Evolutionary conservation across 257 asterid genomes (phyloP).

Genomic region (Plantago ovata): DNA sequence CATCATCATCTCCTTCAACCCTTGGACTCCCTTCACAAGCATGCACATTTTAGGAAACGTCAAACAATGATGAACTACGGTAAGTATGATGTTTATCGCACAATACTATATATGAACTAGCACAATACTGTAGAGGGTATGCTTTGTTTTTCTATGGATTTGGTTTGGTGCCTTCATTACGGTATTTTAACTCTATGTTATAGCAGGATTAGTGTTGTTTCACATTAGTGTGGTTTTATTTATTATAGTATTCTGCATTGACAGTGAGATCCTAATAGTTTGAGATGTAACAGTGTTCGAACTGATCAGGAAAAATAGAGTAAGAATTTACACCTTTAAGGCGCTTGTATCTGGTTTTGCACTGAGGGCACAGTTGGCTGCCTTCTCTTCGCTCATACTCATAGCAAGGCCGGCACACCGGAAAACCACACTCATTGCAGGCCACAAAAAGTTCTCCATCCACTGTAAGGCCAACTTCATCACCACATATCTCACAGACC

Average conservation of each 20-base stretch:
- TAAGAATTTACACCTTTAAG: conserved; percentile 57
- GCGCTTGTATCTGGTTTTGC: conserved; percentile 91
- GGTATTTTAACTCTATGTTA: background rate
- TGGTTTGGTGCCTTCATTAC: too few species aligned
- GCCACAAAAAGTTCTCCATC: conserved; percentile 94
- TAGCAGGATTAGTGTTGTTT: background rate
- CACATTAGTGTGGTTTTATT: too few species aligned
- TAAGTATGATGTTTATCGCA: too few species aligned
- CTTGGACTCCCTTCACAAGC: conserved; percentile 72
- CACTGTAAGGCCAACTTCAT: conserved; percentile 79
- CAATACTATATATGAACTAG: too few species aligned
- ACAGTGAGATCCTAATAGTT: too few species aligned
- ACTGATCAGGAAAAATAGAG: too few species aligned
- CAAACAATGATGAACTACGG: background rate
- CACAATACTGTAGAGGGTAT: too few species aligned
- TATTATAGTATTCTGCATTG: too few species aligned
- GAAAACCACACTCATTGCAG: conserved; percentile 93
- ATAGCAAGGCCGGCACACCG: conserved; percentile 91
- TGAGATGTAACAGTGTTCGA: too few species aligned
- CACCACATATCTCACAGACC: conserved; percentile 95
- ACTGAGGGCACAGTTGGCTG: conserved; percentile 81
- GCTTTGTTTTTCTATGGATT: too few species aligned
- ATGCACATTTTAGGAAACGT: background rate
- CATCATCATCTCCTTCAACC: conserved; percentile 97
- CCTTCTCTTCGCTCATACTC: conserved; percentile 98